These are phyloP conservation scores for Diplocarpon rosae DNA, from an alignment of 2,329 filamentous ascomycete genomes.

Conservation along the genomic window DNA sequence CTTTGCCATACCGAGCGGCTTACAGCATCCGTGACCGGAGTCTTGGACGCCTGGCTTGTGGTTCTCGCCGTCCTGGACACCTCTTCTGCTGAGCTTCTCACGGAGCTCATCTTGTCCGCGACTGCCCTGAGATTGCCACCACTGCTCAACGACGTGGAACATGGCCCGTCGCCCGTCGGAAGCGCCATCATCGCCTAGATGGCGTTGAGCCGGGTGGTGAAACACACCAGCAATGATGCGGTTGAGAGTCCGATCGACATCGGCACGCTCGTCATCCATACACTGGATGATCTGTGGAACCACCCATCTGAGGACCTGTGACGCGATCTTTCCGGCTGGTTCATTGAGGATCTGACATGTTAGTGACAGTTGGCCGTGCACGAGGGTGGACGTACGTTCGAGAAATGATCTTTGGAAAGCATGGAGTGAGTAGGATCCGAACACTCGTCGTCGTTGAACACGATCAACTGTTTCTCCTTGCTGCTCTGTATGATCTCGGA, in stretches of 20 bases:
- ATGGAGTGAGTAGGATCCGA: conserved; percentile 88
- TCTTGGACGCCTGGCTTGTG: conserved; percentile 81
- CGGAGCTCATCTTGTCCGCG: conserved; percentile 56
- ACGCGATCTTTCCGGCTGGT: conserved; percentile 72
- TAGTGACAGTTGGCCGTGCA: conserved; percentile 17
- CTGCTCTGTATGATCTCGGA: conserved; percentile 80
- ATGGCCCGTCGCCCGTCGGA: conserved; percentile 63
- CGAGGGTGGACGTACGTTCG: conserved; percentile 24
- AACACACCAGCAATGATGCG: conserved; percentile 74
- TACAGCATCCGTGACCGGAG: conserved; percentile 69
- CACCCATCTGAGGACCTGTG: conserved; percentile 69
- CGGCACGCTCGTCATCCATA: conserved; percentile 67
- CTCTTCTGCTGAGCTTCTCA: conserved; percentile 63
- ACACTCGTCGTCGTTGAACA: conserved; percentile 68
- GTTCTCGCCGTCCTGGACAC: conserved; percentile 68
- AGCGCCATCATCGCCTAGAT: conserved; percentile 58
- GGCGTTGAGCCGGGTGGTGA: conserved; percentile 75
- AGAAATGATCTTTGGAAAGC: conserved; percentile 91
- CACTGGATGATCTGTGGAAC: conserved; percentile 82
- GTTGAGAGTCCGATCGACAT: conserved; percentile 59
- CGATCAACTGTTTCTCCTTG: conserved; percentile 71
- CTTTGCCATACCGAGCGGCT: conserved; percentile 67
- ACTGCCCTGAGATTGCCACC: conserved; percentile 64
- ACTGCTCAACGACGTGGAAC: conserved; percentile 69
- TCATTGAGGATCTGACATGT: conserved; percentile 60